Evolutionary conservation across 176 grass and related monocot species (phyloP), one percentile per base, ranked within the genome.

Genomic region (Eremochloa ophiuroides): DNA sequence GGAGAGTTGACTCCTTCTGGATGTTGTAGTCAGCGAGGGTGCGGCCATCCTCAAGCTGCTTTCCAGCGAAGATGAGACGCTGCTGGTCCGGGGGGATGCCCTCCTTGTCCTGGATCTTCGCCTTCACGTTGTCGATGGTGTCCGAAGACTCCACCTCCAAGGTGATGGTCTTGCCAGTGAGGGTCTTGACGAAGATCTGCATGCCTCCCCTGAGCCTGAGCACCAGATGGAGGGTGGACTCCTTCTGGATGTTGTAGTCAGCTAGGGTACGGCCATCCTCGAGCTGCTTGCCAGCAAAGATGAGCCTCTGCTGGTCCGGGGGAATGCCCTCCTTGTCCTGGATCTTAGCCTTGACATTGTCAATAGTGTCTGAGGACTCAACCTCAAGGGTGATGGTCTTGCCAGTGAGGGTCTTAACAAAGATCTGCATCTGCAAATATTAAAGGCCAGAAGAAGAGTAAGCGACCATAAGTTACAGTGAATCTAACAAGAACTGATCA

Each of bases 131-230:
- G 78, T 93, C 91, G 82, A 93, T 90, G 69, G 91, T 93, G 69
- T 93, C 91, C 11, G 88, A 93, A n/a, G 88, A 90, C 91, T 97
- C 94, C 16, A 94, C 94, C 82, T 94, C 94, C 76, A 97, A 77
- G 8, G 91, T 94, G 30, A 94, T 94, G 1, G 91, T 94, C 82
- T 94, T 94, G 0, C 91, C 91, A 0, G 88, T 94, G 2, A 94
- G 69, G 30, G 91, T 93, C 79, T 93, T 93, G 0, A 93, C 91
- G 0, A 93, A 93, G 20, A 93, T 93, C 40, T 93, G 91, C 91
- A 93, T 93, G n/a, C n/a, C n/a, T n/a, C n/a, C n/a, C n/a, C n/a
- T n/a, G n/a, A n/a, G n/a, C n/a, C n/a, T n/a, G n/a, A n/a, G n/a
- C n/a, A n/a, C n/a, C n/a, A n/a, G n/a, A n/a, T n/a, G n/a, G n/a